Base-by-base conservation (phyloP, 2,329 filamentous ascomycete species). In the Pseudogymnoascus sp. region DNA sequence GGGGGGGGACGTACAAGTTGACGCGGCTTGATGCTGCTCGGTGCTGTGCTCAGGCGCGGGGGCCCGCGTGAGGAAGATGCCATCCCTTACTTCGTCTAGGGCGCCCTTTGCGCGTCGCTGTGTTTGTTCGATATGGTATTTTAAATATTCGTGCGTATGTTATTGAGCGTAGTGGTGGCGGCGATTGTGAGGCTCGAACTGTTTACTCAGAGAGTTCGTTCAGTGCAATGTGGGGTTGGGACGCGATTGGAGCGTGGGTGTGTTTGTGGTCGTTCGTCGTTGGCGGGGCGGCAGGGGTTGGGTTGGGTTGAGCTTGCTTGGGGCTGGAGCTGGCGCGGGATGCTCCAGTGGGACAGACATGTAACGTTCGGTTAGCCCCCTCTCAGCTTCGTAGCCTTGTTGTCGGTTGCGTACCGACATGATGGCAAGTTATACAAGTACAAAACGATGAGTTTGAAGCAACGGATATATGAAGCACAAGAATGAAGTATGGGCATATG, bases 21-120 rank as follows among this genome's bases (percentile, higher is more conserved):
- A 64, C 81, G 74, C 37, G 79, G 75, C 70, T 83, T 83, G 34
- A 81, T 79, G 36, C 77, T 75, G 36, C 79, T 80, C 3, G 79
- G 69, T 14, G 72, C 70, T 1, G 73, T 74, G 34, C 70, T 73
- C 8, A 74, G 70, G 61, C 73, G 72, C 12, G 72, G 71, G 61
- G 50, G 50, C 16, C 50, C 50, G 50, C 50, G 50, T 34, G 50
- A 56, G 12, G 50, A 56, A n/a, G 50, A 56, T 34, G 50, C 50
- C 50, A 56, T 56, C 28, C 50, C 28, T 56, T 56, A 16, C 50
- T 34, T 34, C 16, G 28, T 18, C 34, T 16, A 5, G 16, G 4
- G n/a, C 28, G 25, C n/a, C 25, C n/a, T 56, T 1, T 34, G n/a
- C 25, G 28, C 28, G 50, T 56, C 50, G 28, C 10, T 10, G n/a